These are phyloP conservation scores for Apium graveolens DNA, from an alignment of 129 eudicot genomes.

Conservation along the genomic window DNA sequence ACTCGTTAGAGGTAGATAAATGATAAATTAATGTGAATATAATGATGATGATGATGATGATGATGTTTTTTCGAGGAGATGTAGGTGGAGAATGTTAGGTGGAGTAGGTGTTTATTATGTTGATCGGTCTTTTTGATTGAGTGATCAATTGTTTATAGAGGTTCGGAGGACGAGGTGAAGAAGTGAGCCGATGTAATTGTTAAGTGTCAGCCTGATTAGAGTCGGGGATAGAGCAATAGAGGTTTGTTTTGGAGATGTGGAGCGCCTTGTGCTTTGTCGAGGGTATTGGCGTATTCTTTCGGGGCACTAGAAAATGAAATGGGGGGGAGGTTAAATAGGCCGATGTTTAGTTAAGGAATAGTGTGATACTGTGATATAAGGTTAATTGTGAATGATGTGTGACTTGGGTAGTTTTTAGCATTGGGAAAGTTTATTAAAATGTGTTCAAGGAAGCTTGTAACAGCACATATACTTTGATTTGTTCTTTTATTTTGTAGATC, in stretches of 20 bases:
- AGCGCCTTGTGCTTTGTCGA: not conserved
- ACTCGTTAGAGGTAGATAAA: no score
- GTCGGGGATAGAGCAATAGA: not conserved
- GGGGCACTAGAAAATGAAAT: no score
- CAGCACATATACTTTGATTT: not conserved
- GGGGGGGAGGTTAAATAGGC: not conserved
- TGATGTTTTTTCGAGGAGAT: not conserved
- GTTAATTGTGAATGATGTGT: not conserved
- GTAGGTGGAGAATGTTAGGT: not conserved
- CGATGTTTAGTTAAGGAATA: not conserved
- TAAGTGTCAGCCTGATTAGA: not conserved
- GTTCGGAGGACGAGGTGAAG: not conserved
- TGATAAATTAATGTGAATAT: no score
- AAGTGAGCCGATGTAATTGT: not conserved
- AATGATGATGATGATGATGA: no score
- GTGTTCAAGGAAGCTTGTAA: not conserved
- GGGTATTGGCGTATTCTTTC: not conserved
- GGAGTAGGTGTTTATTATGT: not conserved
- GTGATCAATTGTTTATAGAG: no score
- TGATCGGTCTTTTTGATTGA: not conserved
- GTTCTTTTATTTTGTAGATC: not conserved
- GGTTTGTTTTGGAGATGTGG: not conserved
- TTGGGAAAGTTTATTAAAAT: not conserved
- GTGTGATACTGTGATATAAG: no score
- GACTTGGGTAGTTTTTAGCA: not conserved